These are phyloP conservation scores for Rhodomyrtus psidioides DNA, from an alignment of 441 rosid species.

Conservation along the genomic window DNA sequence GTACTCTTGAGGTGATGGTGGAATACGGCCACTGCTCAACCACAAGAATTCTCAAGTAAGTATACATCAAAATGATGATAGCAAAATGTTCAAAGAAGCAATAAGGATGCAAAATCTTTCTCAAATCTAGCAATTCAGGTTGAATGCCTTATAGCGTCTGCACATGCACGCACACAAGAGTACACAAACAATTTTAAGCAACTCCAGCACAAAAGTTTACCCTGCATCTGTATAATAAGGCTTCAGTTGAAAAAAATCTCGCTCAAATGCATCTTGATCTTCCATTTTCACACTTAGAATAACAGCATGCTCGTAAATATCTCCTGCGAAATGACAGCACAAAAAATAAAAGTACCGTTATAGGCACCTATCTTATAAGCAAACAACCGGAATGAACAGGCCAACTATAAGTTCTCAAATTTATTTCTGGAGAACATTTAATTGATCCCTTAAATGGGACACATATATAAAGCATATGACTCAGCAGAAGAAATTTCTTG, in stretches of 20 bases:
- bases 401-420: not conserved
- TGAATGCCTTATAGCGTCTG: not conserved
- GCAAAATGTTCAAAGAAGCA: not conserved
- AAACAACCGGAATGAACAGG: not conserved
- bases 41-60: not conserved
- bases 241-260: slow-evolving; percentile 94
- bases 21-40: slow-evolving; percentile 51
- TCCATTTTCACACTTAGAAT: slow-evolving; percentile 80
- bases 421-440: not conserved
- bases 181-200: not conserved
- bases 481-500: not conserved
- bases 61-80: not conserved
- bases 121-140: not conserved
- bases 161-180: not conserved
- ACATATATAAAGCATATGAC: not conserved
- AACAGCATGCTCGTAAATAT: slow-evolving; percentile 85
- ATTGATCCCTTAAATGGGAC: not conserved
- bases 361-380: not conserved
- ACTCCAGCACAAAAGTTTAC: slow-evolving; percentile 20
- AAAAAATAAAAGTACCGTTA: not conserved
- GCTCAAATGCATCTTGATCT: slow-evolving; percentile 94
- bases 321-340: slow-evolving; percentile 41
- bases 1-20: slow-evolving; percentile 73
- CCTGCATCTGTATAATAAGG: slow-evolving; percentile 90
- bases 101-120: not conserved